Base-by-base conservation (phyloP, 768 basidiomycete species). In the Agaricus subrufescens region DNA sequence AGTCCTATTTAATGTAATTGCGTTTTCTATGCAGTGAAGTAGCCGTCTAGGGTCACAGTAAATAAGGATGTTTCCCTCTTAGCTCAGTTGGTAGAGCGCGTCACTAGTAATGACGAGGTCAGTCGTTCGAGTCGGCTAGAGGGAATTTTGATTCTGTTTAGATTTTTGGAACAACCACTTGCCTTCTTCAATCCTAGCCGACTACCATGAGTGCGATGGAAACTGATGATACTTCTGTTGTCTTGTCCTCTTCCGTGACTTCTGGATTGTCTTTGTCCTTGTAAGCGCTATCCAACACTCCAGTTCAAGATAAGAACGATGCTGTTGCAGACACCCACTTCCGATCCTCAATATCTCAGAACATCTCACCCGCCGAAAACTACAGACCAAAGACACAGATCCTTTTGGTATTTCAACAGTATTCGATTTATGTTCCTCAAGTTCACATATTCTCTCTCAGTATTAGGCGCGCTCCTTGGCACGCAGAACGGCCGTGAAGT, bases 331-430 rank as follows among this genome's bases (percentile, higher is more conserved):
- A 54, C 97, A 98, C 70, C 96, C 97, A 38, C 80, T 98, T 12
- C 94, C 97, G 9, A 94, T 99, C 66, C 80, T 99, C 60, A 97
- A 94, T 70, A 89, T 98, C 65, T 97, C 95, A 1, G 97, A 98
- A 65, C 96, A 98, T 73, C 79, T 91, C 64, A 96, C 91, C 43
- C 83, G 97, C 59, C 75, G 86, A 56, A 87, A 87, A 63, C 79
- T 98, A 11, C 88, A 94, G 69, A 82, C 78, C 42, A 79, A 79
- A 56, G 74, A 76, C 15, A 67, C 71, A 49, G 68, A 75, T 48
- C 89, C 89, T 3, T 89, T 91, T 58, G 84, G 91, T 89, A 61
- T 37, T 79, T 53, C 37, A 39, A 25, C 46, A 27, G 14, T 15
- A n/a, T 46, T 61, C 54, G 48, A 52, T n/a, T 50, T 23, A 8